Conservation (phyloP, 2,329 filamentous ascomycete genomes). For the Penicillium freii region DNA sequence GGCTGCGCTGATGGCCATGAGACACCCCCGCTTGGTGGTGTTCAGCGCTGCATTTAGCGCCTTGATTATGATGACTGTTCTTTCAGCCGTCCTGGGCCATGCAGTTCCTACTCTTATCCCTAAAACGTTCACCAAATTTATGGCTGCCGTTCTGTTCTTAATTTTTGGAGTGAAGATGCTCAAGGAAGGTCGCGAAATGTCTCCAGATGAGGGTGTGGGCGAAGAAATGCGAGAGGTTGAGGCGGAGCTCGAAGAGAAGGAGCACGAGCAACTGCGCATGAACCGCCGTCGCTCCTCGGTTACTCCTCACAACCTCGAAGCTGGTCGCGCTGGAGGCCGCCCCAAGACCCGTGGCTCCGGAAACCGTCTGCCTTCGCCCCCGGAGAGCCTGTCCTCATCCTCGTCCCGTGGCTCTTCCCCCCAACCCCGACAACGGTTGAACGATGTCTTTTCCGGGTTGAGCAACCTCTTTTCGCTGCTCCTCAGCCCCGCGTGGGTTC, state of each 20-base stretch:
- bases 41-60: conserved; percentile 94
- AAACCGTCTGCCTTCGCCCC: conserved; percentile 74
- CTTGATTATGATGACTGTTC: conserved; percentile 87
- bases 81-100: conserved; percentile 90
- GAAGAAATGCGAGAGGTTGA: conserved; percentile 99
- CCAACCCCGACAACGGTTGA: conserved; percentile 46
- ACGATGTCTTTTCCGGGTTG: conserved; percentile 59
- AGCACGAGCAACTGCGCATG: conserved; percentile 69
- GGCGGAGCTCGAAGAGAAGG: conserved; percentile 88
- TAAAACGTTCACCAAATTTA: conserved; percentile 83
- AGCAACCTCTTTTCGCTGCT: conserved; percentile 84
- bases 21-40: conserved; percentile 87
- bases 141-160: conserved; percentile 81
- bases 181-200: conserved; percentile 84
- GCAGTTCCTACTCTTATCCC: conserved; percentile 86
- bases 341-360: conserved; percentile 68
- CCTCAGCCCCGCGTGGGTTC: conserved; percentile 94
- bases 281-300: conserved; percentile 65
- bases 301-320: conserved; percentile 75
- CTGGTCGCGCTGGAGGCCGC: conserved; percentile 62
- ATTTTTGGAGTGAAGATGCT: conserved; percentile 84
- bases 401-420: conserved; percentile 62
- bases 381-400: conserved; percentile 76
- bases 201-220: conserved; percentile 82
- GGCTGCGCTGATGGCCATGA: conserved; percentile 98